Percentiles rank a stretch among this genome's conserved stretches.
Evolutionary conservation across 345 rosid genomes (phyloP).

Genomic region (Populus tremula): DNA sequence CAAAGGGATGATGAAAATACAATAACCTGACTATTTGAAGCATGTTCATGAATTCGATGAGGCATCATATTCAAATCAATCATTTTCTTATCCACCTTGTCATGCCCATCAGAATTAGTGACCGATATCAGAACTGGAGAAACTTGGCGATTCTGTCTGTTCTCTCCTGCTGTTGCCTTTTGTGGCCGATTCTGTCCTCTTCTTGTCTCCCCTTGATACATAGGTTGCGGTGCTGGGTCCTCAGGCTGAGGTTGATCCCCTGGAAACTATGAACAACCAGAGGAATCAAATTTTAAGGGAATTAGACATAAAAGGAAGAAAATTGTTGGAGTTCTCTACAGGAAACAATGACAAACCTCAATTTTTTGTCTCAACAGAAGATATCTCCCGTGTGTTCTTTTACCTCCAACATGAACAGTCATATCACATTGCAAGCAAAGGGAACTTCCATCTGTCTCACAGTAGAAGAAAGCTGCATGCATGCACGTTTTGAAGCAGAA

Average conservation of each 20-base stretch:
- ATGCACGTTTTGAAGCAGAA: conserved; percentile 13
- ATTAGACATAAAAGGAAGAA: neutral
- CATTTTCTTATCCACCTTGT: conserved; percentile 38
- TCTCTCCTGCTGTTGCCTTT: conserved; percentile 29
- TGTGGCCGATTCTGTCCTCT: conserved; percentile 32
- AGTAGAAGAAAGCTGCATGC: conserved; percentile 75
- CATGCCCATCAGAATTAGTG: conserved; percentile 36
- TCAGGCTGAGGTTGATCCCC: conserved; percentile 47
- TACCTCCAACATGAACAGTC: conserved; percentile 82
- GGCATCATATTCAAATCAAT: conserved; percentile 82
- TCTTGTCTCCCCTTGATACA: conserved; percentile 29
- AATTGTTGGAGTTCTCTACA: neutral
- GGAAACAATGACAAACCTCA: conserved; percentile 41
- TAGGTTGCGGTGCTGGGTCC: conserved; percentile 25
- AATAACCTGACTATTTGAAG: conserved; percentile 58
- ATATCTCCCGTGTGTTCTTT: conserved; percentile 65
- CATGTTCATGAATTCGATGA: conserved; percentile 45
- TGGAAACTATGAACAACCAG: conserved; percentile 51
- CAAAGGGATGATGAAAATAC: neutral
- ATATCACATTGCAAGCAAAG: conserved; percentile 84
- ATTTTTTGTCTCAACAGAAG: conserved; percentile 73
- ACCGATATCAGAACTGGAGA: conserved; percentile 29
- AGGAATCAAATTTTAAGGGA: neutral
- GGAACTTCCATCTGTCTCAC: conserved; percentile 79
- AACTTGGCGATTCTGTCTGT: conserved; percentile 35